Base-by-base conservation (phyloP, 495 filamentous ascomycete species). In the Lophiotrema nucula region DNA sequence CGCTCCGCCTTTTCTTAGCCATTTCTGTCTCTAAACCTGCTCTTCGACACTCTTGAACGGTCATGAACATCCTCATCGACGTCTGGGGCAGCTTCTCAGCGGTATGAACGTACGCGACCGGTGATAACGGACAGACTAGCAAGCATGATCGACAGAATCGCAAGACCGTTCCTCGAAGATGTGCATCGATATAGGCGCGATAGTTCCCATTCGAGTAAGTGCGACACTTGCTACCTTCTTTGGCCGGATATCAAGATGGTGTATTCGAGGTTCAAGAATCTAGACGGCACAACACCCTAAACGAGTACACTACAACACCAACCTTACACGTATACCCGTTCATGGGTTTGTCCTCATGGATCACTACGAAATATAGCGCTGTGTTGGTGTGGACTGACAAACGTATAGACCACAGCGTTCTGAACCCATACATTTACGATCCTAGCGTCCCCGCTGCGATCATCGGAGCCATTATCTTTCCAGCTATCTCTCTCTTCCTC, bases 371-470 rank as follows among this genome's bases (percentile, higher is more conserved):
- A 4, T 57, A 48, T 26, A 57, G 53, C 49, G 49, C 6, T n/a
- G 26, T 19, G 19, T 18, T 24, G 19, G 41, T 2, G 10, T 19
- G 43, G 3, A 18, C 46, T 50, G 1, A 45, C 35, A 31, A 12
- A 39, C 22, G 11, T 4, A 12, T 37, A 56, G 43, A n/a, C 4
- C 26, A 41, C n/a, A n/a, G 31, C 35, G 21, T 57, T 16, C 25
- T 62, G 10, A 62, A 62, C 38, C 58, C 58, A 10, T 62, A 62
- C 43, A 62, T 62, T 22, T 62, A 62, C 52, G 52, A 62, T 28
- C 58, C 58, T 4, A 56, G 28, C 52, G 46, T 56, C 24, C 51
- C 52, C 8, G 13, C 33, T 28, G 58, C 58, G n/a, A 51, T 45
- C 37, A 22, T 62, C 26, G 58, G 58, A n/a, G 58, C 52, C 12